Percentiles rank a stretch among this genome's conserved stretches.
Evolutionary conservation across 1,284 basidiomycete genomes (phyloP).

Genomic region (Cryptococcus sp.): DNA sequence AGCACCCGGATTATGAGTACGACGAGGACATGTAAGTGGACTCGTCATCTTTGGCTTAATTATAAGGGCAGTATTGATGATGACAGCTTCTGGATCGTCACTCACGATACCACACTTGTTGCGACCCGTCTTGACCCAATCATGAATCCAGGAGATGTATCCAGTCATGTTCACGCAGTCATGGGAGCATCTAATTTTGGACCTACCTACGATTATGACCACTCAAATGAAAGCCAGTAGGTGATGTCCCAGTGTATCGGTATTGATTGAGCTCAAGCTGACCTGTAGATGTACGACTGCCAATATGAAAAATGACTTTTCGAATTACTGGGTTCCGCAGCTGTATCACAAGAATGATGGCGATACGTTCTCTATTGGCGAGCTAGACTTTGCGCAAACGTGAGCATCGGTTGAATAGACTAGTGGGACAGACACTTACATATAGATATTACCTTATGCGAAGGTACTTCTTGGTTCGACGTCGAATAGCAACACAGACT

Average conservation of each 20-base stretch:
- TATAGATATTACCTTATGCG: not conserved
- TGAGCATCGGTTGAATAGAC: slow-evolving; percentile 7
- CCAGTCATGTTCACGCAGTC: slow-evolving; percentile 18
- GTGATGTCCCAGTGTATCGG: not conserved
- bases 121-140: not conserved
- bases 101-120: not conserved
- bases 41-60: no score
- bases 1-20: no score
- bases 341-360: slow-evolving; percentile 15
- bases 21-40: no score
- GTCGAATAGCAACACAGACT: not conserved
- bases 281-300: slow-evolving; percentile 22
- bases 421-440: not conserved
- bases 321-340: slow-evolving; percentile 27
- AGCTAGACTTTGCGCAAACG: slow-evolving; percentile 18
- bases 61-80: no score
- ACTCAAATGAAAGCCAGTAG: slow-evolving; percentile 3
- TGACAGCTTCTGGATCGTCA: not conserved
- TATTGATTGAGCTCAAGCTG: no score
- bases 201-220: slow-evolving; percentile 11
- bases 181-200: slow-evolving; percentile 12
- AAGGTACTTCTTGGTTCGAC: no score
- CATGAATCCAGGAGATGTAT: slow-evolving; percentile 13
- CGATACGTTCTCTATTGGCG: slow-evolving; percentile 13
- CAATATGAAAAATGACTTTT: slow-evolving; percentile 15